These are phyloP conservation scores for Aspergillus persii DNA, from an alignment of 2,329 filamentous ascomycete species.

Conservation along the genomic window DNA sequence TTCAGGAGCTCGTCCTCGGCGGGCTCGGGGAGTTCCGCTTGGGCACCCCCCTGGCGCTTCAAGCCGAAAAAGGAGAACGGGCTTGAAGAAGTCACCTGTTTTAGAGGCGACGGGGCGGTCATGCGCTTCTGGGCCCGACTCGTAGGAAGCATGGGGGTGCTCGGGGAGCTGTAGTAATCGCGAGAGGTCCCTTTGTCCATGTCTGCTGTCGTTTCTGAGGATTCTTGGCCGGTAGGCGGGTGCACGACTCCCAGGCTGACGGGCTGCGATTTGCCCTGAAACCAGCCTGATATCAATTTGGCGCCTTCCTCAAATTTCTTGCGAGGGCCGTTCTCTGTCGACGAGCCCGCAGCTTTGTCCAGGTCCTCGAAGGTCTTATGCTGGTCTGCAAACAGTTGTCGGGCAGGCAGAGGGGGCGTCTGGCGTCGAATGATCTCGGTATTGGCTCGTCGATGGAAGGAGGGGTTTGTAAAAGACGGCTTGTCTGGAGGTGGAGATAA, in stretches of 20 bases:
- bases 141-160: constrained; percentile 11
- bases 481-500: constrained; percentile 14
- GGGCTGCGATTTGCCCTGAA: constrained; percentile 53
- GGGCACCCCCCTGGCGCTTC: constrained; percentile 30
- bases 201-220: constrained; percentile 14
- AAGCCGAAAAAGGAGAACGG: constrained; percentile 46
- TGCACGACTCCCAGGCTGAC: constrained; percentile 43
- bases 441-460: constrained; percentile 35
- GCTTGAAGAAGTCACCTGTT: constrained; percentile 33
- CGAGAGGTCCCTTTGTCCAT: constrained; percentile 13
- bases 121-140: constrained; percentile 29
- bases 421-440: constrained; percentile 31
- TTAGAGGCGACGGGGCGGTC: constrained; percentile 30
- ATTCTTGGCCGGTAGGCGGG: constrained; percentile 12
- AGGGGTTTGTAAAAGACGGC: constrained; percentile 17
- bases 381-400: constrained; percentile 26
- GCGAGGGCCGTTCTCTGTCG: constrained; percentile 26
- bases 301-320: constrained; percentile 34
- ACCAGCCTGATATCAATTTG: constrained; percentile 50
- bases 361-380: constrained; percentile 23
- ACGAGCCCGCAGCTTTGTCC: constrained; percentile 12
- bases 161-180: constrained; percentile 14
- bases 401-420: constrained; percentile 16
- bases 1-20: constrained; percentile 55
- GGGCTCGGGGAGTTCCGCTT: constrained; percentile 31